Percentiles rank a stretch among this genome's conserved stretches.
These are phyloP conservation scores for Naumovozyma baii DNA, from an alignment of 805 yeast genomes.

Conservation along the genomic window DNA sequence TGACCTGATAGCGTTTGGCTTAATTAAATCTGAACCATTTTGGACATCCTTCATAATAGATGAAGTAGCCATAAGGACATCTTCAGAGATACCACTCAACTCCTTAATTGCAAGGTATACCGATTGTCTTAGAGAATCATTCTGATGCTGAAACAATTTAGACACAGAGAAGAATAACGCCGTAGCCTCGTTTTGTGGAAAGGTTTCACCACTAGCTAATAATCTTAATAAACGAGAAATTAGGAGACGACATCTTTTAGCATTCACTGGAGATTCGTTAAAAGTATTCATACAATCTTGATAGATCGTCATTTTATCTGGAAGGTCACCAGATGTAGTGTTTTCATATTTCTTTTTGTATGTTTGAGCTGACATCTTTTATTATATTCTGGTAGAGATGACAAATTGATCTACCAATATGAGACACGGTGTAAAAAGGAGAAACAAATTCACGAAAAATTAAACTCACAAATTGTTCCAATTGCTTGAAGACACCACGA, in stretches of 20 bases:
- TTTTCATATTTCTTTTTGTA: conserved; percentile 78
- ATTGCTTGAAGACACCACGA: background rate
- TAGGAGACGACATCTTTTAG: conserved; percentile 75
- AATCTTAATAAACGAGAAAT: conserved; percentile 76
- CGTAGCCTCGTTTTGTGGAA: conserved; percentile 84
- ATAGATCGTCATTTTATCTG: conserved; percentile 94
- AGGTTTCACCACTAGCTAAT: conserved; percentile 75
- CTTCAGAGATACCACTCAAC: conserved; percentile 72
- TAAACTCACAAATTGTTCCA: background rate
- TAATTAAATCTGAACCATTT: conserved; percentile 72
- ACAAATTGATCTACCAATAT: background rate
- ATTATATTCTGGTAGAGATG: too few species aligned
- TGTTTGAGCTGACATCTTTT: conserved; percentile 67
- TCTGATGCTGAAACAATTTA: conserved; percentile 86
- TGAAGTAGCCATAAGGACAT: conserved; percentile 93
- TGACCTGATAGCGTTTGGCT: conserved; percentile 92
- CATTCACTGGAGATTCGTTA: conserved; percentile 82
- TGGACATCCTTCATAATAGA: conserved; percentile 98
- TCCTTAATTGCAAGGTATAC: conserved; percentile 93
- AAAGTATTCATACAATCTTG: conserved; percentile 91
- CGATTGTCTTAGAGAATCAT: conserved; percentile 75
- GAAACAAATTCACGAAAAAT: too few species aligned
- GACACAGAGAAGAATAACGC: conserved; percentile 88
- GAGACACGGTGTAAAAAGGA: too few species aligned
- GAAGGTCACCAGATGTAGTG: conserved; percentile 52